Base-by-base conservation (phyloP, 2,329 filamentous ascomycete species). In the Fusarium camptoceras region DNA sequence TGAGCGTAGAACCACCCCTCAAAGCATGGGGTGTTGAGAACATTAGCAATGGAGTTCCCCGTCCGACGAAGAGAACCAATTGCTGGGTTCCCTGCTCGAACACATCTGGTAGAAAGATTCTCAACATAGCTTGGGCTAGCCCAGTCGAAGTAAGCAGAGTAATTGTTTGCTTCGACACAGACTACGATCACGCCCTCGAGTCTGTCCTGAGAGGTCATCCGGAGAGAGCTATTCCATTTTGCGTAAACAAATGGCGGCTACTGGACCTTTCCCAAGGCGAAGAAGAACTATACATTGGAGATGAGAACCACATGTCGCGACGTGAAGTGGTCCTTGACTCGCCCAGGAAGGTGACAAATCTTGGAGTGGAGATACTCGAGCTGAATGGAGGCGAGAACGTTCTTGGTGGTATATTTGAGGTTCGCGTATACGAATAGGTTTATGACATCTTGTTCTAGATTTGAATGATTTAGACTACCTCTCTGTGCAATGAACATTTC, bases 151-250 rank as follows among this genome's bases (percentile, higher is more conserved):
- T 44, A 0, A 41, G 14, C 22, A 64, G 27, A 8, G 61, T 64
- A 4, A 25, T 64, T 0, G 25, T 64, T 0, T 53, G 48, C 18
- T 64, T 64, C 5, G 61, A 64, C 1, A 64, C 61, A 6, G 61
- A 64, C 43, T 64, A 64, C 16, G 61, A 64, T 15, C 61, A 64
- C 2, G 61, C 61, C 1, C 61, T 64, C 1, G 61, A 64, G 10
- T 64, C 61, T 9, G 61, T 64, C 0, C 7, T 64, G 4, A 22
- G 61, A 58, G 61, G 61, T 10, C 61, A 64, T 8, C 61, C 61
- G 4, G 61, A 64, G 4, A 39, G 61, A 8, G 20, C 28, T 1
- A 64, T 64, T 8, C 61, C 61, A 6, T 64, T 64, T 9, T 64
- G 61, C 5, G 61, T 49, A 1, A 64, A 64, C 37, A 64, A 64